phyloP scores from a whole-genome alignment of 2,329 filamentous ascomycete genomes.

The Cercospora berteroae region DNA sequence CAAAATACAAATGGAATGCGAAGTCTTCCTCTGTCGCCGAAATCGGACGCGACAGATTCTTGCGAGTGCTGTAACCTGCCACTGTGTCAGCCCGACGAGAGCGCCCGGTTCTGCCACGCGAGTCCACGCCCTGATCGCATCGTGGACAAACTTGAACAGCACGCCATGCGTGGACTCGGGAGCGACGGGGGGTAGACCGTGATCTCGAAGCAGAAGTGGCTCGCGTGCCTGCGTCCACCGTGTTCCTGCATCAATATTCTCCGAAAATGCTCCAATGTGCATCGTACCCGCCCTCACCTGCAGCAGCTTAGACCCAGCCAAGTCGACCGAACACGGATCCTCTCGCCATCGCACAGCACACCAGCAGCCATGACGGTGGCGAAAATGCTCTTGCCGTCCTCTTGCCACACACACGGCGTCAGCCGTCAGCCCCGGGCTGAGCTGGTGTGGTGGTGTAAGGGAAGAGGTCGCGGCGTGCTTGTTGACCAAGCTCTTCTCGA shows the following conservation, averaged over 20 bases:
- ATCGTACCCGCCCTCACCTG: neutral
- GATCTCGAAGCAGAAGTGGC: neutral
- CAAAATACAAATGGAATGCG: neutral
- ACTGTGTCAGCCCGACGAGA: neutral
- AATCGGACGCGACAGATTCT: neutral
- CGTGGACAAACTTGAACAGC: neutral
- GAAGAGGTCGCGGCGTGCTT: neutral
- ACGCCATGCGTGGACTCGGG: neutral
- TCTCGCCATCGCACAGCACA: neutral
- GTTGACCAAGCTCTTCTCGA: neutral
- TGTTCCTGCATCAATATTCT: conserved; percentile 4
- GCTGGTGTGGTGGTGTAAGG: neutral
- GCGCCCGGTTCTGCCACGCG: neutral
- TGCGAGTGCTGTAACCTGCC: neutral
- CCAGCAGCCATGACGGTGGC: neutral
- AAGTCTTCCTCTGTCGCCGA: neutral
- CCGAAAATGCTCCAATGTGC: neutral
- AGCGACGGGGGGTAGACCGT: neutral
- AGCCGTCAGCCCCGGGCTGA: neutral
- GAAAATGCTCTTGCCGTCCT: neutral
- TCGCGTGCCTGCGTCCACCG: neutral
- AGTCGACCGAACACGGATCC: neutral
- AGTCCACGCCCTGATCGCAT: neutral
- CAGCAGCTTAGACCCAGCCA: neutral
- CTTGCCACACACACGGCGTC: neutral